phyloP scores from a whole-genome alignment of 169 alveolate genomes.

The Neospora caninum region DNA sequence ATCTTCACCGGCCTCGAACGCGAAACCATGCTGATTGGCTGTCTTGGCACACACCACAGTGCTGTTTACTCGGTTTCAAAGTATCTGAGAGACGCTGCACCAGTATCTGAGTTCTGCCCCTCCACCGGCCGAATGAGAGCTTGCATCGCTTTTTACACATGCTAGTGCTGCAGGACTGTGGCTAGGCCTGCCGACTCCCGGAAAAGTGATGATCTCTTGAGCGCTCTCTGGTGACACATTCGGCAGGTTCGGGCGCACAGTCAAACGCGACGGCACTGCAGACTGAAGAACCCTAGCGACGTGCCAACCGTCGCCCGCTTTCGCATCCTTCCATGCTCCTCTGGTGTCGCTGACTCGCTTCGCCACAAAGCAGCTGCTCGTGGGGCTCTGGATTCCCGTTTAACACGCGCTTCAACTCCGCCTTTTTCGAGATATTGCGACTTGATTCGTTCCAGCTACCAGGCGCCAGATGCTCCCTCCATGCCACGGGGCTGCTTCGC shows the following conservation, averaged over 20 bases:
- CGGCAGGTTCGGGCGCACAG: constrained; percentile 14
- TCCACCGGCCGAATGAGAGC: too few species aligned
- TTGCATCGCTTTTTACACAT: too few species aligned
- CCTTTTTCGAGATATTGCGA: not conserved
- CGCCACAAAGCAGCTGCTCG: not conserved
- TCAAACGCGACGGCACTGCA: not conserved
- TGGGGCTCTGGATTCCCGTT: not conserved
- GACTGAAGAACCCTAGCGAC: not conserved
- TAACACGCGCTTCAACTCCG: not conserved
- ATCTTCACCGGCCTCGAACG: too few species aligned
- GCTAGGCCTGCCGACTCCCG: too few species aligned
- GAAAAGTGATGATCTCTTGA: not conserved
- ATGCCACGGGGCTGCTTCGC: too few species aligned
- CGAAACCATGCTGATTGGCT: too few species aligned
- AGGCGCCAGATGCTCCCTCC: not conserved
- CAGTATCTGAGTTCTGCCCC: too few species aligned
- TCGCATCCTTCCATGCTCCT: not conserved
- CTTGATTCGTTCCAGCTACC: not conserved
- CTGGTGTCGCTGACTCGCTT: not conserved
- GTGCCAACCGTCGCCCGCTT: constrained; percentile 28
- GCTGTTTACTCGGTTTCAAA: too few species aligned
- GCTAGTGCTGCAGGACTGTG: too few species aligned
- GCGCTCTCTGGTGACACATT: too few species aligned
- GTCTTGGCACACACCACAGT: too few species aligned
- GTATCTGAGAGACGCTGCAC: too few species aligned